Conservation (phyloP, 345 rosid genomes). For the Atalantia buxifolia region DNA sequence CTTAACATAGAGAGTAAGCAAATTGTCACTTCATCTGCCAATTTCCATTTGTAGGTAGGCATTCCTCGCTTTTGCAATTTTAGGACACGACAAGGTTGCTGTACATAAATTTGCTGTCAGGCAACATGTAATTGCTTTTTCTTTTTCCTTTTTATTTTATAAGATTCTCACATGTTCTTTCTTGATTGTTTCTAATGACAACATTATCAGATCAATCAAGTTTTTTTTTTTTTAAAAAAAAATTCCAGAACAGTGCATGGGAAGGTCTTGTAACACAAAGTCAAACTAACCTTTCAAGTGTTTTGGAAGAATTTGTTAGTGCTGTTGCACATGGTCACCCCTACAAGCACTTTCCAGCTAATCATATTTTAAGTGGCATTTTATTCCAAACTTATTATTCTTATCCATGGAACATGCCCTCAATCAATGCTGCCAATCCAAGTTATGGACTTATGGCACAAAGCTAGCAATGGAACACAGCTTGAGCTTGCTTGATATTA, state of each 20-base stretch:
- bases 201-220: neutral
- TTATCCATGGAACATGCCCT: neutral
- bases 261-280: neutral
- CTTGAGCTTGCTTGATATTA: constrained; percentile 2
- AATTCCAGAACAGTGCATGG: neutral
- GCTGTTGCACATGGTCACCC: neutral
- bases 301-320: neutral
- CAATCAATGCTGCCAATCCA: neutral
- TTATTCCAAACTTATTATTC: neutral
- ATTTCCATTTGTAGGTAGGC: too few species aligned
- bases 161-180: too few species aligned
- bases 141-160: too few species aligned
- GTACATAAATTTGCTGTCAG: too few species aligned
- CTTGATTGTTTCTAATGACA: neutral
- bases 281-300: neutral
- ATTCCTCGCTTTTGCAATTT: too few species aligned
- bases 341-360: neutral
- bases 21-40: too few species aligned
- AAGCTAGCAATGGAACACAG: neutral
- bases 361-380: neutral
- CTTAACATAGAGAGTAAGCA: too few species aligned
- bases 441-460: neutral
- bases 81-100: too few species aligned
- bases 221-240: too few species aligned
- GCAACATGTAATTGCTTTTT: too few species aligned